Conservation (phyloP, 2,329 filamentous ascomycete genomes). For the Gremmenia infestans region DNA sequence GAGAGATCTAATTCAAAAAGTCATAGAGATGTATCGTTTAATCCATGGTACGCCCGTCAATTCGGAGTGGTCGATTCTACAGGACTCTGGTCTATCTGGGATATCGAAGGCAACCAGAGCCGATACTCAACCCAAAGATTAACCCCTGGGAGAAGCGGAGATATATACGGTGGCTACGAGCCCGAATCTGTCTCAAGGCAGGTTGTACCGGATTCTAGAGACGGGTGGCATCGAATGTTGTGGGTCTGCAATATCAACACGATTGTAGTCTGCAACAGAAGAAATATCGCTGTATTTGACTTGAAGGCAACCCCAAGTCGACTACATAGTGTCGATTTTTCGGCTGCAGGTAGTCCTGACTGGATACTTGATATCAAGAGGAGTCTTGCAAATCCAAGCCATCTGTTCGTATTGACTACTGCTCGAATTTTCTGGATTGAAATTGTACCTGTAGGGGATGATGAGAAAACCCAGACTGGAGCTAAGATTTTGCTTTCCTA, state of each 20-base stretch:
- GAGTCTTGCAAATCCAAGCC: slow-evolving; percentile 41
- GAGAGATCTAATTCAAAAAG: slow-evolving; percentile 47
- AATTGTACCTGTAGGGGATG: slow-evolving; percentile 19
- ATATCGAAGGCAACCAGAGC: slow-evolving; percentile 32
- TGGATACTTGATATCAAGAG: slow-evolving; percentile 55
- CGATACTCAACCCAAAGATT: slow-evolving; percentile 12
- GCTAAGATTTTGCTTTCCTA: slow-evolving; percentile 37
- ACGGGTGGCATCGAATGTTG: slow-evolving; percentile 44
- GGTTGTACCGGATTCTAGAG: slow-evolving; percentile 8
- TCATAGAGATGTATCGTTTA: slow-evolving; percentile 63
- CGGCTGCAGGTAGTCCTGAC: slow-evolving; percentile 19
- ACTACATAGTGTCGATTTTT: slow-evolving; percentile 18
- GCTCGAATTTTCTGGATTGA: slow-evolving; percentile 30
- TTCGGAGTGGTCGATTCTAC: slow-evolving; percentile 60
- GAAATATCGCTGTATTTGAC: slow-evolving; percentile 28
- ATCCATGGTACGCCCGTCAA: slow-evolving; percentile 54
- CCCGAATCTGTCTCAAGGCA: slow-evolving; percentile 2
- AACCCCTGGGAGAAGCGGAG: slow-evolving; percentile 18
- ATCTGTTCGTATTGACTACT: slow-evolving; percentile 53
- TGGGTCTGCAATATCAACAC: slow-evolving; percentile 44
- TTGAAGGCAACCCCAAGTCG: slow-evolving; percentile 18
- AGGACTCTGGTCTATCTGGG: slow-evolving; percentile 66
- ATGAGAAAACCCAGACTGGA: slow-evolving; percentile 7
- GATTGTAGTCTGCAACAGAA: slow-evolving; percentile 41
- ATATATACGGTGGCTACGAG: slow-evolving; percentile 22